These are phyloP conservation scores for Myxozyma udenii DNA, from an alignment of 805 yeast genomes.

Conservation along the genomic window DNA sequence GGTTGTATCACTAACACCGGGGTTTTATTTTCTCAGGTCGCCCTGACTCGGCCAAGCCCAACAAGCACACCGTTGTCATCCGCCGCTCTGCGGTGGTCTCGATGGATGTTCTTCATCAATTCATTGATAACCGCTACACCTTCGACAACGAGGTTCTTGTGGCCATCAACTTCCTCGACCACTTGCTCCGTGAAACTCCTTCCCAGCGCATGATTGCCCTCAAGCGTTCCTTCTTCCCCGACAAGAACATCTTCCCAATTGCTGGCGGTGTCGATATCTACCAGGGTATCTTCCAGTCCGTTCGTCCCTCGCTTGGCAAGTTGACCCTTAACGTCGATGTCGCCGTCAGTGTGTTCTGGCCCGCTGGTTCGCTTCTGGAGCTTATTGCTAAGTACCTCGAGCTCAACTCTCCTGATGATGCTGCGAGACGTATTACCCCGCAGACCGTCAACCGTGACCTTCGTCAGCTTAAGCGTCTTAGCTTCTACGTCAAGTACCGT, in stretches of 20 bases:
- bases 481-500: conserved; percentile 15
- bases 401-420: conserved; percentile 30
- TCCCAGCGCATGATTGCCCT: conserved; percentile 9
- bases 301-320: conserved; percentile 34
- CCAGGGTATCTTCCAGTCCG: conserved; percentile 37
- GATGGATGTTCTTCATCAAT: conserved; percentile 15
- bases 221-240: conserved; percentile 10
- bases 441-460: conserved; percentile 18
- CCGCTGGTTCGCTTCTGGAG: conserved; percentile 35
- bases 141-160: conserved; percentile 14
- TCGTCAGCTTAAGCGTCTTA: conserved; percentile 3
- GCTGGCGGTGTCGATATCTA: conserved; percentile 36
- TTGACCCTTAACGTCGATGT: conserved; percentile 36
- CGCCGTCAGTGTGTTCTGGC: conserved; percentile 36
- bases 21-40: neutral
- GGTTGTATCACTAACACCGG: no score
- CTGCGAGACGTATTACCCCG: conserved; percentile 31
- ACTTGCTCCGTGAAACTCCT: conserved; percentile 15
- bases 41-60: conserved; percentile 2
- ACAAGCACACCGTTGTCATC: conserved; percentile 8
- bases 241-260: conserved; percentile 17
- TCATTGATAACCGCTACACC: conserved; percentile 10
- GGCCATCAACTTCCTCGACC: conserved; percentile 21
- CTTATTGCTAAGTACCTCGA: conserved; percentile 17
- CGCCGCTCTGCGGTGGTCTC: conserved; percentile 13